Percentiles rank a stretch among this genome's conserved stretches.
Evolutionary conservation across 208 protist species (phyloP).

Genomic region (Polymyxa betae): DNA sequence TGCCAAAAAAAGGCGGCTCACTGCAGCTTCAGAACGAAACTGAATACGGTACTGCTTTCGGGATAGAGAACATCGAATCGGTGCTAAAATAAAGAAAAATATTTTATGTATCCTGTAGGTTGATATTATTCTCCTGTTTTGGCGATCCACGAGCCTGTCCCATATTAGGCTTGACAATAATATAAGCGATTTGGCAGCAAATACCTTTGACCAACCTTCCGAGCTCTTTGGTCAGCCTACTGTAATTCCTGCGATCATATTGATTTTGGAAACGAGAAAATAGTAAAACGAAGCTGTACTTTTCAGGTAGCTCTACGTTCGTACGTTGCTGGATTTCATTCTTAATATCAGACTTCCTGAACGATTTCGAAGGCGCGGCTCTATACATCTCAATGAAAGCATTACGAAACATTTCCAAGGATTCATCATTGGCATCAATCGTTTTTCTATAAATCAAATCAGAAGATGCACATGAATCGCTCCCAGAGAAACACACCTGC

Average conservation of each 20-base stretch:
- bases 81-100: not conserved
- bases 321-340: not conserved
- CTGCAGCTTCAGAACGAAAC: not conserved
- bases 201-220: not conserved
- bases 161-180: not conserved
- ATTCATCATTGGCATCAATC: not conserved
- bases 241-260: not conserved
- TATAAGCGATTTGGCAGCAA: not conserved
- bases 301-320: not conserved
- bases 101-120: not conserved
- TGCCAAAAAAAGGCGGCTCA: not conserved
- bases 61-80: not conserved
- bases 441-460: not conserved
- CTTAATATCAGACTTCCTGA: not conserved
- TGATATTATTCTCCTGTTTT: not conserved
- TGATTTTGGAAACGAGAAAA: not conserved
- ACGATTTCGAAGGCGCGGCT: not conserved
- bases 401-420: not conserved
- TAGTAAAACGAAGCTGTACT: not conserved
- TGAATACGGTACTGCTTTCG: not conserved
- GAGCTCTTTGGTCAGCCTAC: not conserved
- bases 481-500: no score
- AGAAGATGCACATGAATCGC: no score
- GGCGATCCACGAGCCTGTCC: not conserved
- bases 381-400: not conserved